Percentiles rank a stretch among this genome's conserved stretches.
These are phyloP conservation scores for Tuber indicum DNA, from an alignment of 495 filamentous ascomycete genomes.

Conservation along the genomic window DNA sequence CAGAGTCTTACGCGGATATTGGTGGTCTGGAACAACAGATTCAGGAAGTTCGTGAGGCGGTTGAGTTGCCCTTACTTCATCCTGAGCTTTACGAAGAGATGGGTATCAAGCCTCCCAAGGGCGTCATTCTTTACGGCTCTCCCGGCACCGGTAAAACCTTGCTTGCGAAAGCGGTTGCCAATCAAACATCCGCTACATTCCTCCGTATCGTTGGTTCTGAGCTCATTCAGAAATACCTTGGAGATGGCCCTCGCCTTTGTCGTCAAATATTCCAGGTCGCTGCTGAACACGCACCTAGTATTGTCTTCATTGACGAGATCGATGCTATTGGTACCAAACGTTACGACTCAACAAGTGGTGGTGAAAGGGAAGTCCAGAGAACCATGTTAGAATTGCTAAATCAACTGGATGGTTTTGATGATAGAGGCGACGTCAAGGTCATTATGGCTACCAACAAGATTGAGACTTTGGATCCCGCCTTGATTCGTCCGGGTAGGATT, in stretches of 20 bases:
- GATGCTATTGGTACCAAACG: slow-evolving; percentile 99
- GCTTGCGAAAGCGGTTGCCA: slow-evolving; percentile 94
- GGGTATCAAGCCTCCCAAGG: slow-evolving; percentile 99
- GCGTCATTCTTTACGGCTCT: slow-evolving; percentile 97
- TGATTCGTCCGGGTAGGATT: slow-evolving; percentile 96
- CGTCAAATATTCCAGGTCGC: slow-evolving; percentile 97
- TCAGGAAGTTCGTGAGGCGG: slow-evolving; percentile 94
- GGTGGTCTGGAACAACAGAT: slow-evolving; percentile 92
- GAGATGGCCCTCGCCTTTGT: slow-evolving; percentile 88
- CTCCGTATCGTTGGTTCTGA: slow-evolving; percentile 96
- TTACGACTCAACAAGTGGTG: slow-evolving; percentile 94
- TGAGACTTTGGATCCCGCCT: slow-evolving; percentile 88
- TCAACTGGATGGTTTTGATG: slow-evolving; percentile 97
- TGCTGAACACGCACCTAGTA: slow-evolving; percentile 91
- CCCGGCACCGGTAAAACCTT: slow-evolving; percentile 97
- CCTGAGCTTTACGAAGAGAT: slow-evolving; percentile 99
- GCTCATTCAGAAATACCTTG: slow-evolving; percentile 97
- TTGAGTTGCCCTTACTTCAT: slow-evolving; percentile 91
- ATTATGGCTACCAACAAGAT: slow-evolving; percentile 99
- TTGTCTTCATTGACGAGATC: slow-evolving; percentile 99
- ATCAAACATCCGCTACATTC: slow-evolving; percentile 97
- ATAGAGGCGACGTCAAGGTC: slow-evolving; percentile 98
- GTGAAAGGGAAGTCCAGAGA: slow-evolving; percentile 94
- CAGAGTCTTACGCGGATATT: slow-evolving; percentile 97
- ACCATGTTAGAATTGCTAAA: slow-evolving; percentile 99